Base-by-base conservation (phyloP, 495 filamentous ascomycete genomes). In the Hypoxylon perforatum region DNA sequence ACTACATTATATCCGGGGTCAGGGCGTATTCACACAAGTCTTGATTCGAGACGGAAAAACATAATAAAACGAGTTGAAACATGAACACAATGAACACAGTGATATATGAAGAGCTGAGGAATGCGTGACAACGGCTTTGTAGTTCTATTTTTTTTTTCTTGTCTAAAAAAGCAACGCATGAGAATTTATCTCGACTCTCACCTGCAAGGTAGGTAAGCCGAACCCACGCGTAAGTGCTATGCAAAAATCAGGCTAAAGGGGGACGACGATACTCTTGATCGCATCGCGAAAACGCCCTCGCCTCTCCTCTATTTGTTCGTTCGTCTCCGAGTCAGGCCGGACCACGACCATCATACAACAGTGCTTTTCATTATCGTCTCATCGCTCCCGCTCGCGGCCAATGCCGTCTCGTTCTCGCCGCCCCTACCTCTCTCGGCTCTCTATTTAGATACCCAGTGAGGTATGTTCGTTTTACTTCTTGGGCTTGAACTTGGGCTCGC, bases 401-500 rank as follows among this genome's bases (percentile, higher is more conserved):
- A n/a, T n/a, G n/a, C n/a, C n/a, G n/a, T n/a, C n/a, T n/a, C n/a
- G n/a, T n/a, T n/a, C n/a, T n/a, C 25, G 25, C 25, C 25, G 25
- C 3, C 25, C 3, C 7, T 7, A 7, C 25, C 3, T 28, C 25
- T 7, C 25, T 7, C 25, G 25, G 25, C n/a, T 28, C 25, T 28
- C 25, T 7, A 3, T 28, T 28, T 7, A 28, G 25, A 7, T 28
- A 3, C 25, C 7, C 25, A 3, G 3, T 28, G 25, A 28, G 25
- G 25, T 28, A 3, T 3, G 25, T 28, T 28, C 28, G n/a, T 41
- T 19, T 73, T 78, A 74, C 73, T 84, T 87, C 83, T 91, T 92
- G 81, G 87, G 85, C 75, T 86, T 84, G 81, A 92, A 92, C 80
- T 86, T 88, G 53, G 90, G 89, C 76, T 85, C 79, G 63, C 91